Evolutionary conservation across 805 yeast genomes (phyloP).

Genomic region (Clavispora phyllophila): DNA sequence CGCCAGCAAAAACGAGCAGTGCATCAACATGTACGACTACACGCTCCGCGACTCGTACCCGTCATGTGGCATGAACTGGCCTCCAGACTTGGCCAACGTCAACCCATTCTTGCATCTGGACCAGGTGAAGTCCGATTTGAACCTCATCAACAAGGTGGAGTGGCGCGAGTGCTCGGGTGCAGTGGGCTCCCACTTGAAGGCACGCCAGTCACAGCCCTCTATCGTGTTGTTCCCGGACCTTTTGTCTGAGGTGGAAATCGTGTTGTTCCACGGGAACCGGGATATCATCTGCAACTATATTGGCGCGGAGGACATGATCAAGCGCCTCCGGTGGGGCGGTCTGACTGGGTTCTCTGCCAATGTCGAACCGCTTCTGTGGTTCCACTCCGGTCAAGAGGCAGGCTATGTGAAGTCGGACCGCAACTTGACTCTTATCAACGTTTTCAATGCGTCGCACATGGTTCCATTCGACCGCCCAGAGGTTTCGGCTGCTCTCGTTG

Average conservation of each 20-base stretch:
- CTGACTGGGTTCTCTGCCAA: conserved; percentile 45
- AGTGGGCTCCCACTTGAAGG: conserved; percentile 51
- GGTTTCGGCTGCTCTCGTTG: conserved; percentile 65
- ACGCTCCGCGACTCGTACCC: conserved; percentile 70
- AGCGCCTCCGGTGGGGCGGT: conserved; percentile 56
- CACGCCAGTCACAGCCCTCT: conserved; percentile 53
- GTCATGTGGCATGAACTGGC: conserved; percentile 92
- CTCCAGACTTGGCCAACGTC: conserved; percentile 50
- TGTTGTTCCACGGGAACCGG: conserved; percentile 80
- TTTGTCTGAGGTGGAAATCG: conserved; percentile 52
- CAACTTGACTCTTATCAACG: conserved; percentile 70
- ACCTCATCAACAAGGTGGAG: conserved; percentile 35
- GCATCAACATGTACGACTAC: conserved; percentile 82
- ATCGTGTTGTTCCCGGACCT: conserved; percentile 63
- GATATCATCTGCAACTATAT: conserved; percentile 83
- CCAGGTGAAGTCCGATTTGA: conserved; percentile 46
- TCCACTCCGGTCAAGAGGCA: conserved; percentile 33
- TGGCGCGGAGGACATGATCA: conserved; percentile 68
- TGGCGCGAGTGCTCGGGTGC: conserved; percentile 79
- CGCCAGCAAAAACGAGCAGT: conserved; percentile 40
- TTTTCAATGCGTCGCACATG: conserved; percentile 85
- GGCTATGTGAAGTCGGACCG: conserved; percentile 47
- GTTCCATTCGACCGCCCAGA: conserved; percentile 80
- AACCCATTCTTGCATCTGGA: conserved; percentile 45
- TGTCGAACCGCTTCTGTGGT: conserved; percentile 33